These are phyloP conservation scores for Phaseolus lunatus DNA, from an alignment of 306 rosid species.

Conservation along the genomic window DNA sequence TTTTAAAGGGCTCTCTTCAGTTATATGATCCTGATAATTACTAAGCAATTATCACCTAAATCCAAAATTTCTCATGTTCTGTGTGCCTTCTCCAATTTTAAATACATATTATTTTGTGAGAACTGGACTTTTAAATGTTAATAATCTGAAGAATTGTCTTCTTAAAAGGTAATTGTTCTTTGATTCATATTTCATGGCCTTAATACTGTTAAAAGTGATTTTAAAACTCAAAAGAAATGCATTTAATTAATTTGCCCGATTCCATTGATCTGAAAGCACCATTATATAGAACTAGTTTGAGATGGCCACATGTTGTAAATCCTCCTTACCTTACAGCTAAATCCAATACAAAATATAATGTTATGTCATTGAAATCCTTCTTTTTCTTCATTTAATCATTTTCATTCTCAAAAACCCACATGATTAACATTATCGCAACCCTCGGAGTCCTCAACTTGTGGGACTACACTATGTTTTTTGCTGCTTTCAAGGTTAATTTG, in stretches of 20 bases:
- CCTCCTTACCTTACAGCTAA: too few species aligned
- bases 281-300: too few species aligned
- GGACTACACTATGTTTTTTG: neutral
- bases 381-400: neutral
- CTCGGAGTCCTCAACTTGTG: too few species aligned
- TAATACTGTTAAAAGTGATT: neutral
- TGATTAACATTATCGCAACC: neutral
- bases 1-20: too few species aligned
- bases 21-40: too few species aligned
- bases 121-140: too few species aligned
- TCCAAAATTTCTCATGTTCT: too few species aligned
- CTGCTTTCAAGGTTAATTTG: neutral
- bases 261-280: neutral
- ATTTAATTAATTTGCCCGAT: too few species aligned
- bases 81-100: too few species aligned
- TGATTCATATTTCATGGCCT: neutral
- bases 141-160: neutral
- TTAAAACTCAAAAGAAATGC: neutral
- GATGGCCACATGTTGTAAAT: too few species aligned
- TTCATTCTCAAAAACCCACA: neutral
- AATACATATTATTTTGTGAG: neutral
- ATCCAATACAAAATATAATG: too few species aligned
- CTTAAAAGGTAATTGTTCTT: neutral
- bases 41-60: too few species aligned
- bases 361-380: neutral